These are phyloP conservation scores for Phytophthora idaei DNA, from an alignment of 352 stramenopile genomes.

Conservation along the genomic window DNA sequence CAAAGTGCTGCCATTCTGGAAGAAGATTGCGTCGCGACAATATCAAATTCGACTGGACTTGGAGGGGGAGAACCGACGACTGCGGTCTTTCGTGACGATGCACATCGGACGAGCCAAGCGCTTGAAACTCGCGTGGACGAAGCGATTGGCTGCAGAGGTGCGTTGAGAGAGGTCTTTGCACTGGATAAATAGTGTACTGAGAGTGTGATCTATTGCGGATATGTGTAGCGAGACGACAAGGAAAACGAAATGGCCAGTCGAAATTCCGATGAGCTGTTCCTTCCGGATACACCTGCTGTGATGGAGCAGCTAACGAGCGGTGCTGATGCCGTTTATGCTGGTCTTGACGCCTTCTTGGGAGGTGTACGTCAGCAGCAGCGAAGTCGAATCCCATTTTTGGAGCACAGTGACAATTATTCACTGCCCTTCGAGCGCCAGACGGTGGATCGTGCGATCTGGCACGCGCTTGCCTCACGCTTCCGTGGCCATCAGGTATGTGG, in stretches of 20 bases:
- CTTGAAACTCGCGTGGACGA: constrained; percentile 28
- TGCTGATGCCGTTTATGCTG: constrained; percentile 14
- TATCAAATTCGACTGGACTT: constrained; percentile 18
- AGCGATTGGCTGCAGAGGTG: constrained; percentile 22
- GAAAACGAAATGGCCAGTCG: not conserved
- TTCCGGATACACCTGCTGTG: constrained; percentile 9
- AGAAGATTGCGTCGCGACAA: constrained; percentile 27
- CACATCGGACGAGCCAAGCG: constrained; percentile 21
- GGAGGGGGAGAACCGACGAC: constrained; percentile 27
- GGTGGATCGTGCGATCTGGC: constrained; percentile 23
- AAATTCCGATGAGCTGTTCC: not conserved
- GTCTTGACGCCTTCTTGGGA: constrained; percentile 12
- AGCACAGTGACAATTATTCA: constrained; percentile 16
- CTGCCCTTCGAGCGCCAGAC: constrained; percentile 18
- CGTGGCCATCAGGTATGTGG: constrained; percentile 13
- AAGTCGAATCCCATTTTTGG: constrained; percentile 14
- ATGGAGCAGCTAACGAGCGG: constrained; percentile 4
- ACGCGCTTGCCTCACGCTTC: constrained; percentile 16
- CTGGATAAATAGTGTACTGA: not conserved
- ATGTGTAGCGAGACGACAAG: constrained; percentile 8
- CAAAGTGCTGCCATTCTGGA: constrained; percentile 31
- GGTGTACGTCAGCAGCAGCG: not conserved
- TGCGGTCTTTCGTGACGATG: constrained; percentile 22
- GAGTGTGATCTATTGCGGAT: not conserved
- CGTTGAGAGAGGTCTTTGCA: not conserved